These are phyloP conservation scores for Ilyonectria robusta DNA, from an alignment of 2,329 filamentous ascomycete genomes.

Conservation along the genomic window DNA sequence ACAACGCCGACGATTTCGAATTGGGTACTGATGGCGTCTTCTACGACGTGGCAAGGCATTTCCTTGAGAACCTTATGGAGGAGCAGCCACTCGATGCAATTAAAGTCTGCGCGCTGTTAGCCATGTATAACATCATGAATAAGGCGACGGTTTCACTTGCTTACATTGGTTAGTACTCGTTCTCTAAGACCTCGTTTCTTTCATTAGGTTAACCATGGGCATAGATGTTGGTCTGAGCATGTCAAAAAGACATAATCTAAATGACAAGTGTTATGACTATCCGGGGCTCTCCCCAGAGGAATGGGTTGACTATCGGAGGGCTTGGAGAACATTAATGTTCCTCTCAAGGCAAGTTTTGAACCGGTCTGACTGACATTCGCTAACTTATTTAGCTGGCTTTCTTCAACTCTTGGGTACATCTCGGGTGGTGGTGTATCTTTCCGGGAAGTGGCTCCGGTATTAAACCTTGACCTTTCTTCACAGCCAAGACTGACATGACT, in stretches of 20 bases:
- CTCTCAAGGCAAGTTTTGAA: constrained; percentile 7
- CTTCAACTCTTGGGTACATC: constrained; percentile 5
- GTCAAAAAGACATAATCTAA: constrained; percentile 13
- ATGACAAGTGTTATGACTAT: background rate
- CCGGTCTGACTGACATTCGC: background rate
- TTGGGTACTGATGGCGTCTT: constrained; percentile 13
- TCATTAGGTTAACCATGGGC: background rate
- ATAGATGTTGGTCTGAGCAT: constrained; percentile 1
- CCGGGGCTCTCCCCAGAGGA: constrained; percentile 2
- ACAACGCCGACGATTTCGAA: constrained; percentile 9
- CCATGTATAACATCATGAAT: constrained; percentile 33
- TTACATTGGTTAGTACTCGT: constrained; percentile 12
- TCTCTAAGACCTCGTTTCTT: background rate
- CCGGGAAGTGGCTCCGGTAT: background rate
- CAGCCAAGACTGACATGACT: background rate
- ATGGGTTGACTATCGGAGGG: constrained; percentile 20
- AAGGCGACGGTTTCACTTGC: constrained; percentile 28
- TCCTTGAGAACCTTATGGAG: constrained; percentile 25
- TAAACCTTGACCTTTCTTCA: background rate
- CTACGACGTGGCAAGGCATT: constrained; percentile 27
- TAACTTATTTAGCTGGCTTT: background rate
- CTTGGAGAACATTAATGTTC: constrained; percentile 30
- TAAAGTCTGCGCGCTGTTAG: constrained; percentile 28
- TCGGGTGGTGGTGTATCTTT: background rate
- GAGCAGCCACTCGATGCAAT: constrained; percentile 22